These are phyloP conservation scores for Plasmopara viticola DNA, from an alignment of 352 stramenopile species.

Conservation along the genomic window DNA sequence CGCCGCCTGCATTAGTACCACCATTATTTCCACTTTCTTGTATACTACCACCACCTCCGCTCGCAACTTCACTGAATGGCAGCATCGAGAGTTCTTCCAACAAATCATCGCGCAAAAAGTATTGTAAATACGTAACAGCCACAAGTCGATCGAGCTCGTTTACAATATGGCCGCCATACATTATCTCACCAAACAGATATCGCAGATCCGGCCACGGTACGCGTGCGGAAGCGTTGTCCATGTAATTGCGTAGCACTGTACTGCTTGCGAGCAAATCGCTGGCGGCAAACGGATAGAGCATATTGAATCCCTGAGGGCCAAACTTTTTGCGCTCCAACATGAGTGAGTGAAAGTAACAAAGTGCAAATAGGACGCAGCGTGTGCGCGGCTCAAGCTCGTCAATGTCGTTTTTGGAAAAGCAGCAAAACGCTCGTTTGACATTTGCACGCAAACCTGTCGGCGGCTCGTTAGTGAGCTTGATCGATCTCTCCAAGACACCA, in stretches of 20 bases:
- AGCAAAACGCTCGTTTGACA: conserved; percentile 81
- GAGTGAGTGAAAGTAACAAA: conserved; percentile 91
- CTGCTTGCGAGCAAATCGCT: conserved; percentile 82
- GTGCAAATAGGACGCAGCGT: conserved; percentile 82
- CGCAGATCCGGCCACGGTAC: conserved; percentile 88
- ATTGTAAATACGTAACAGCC: conserved; percentile 74
- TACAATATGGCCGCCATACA: conserved; percentile 86
- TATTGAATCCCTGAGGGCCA: conserved; percentile 86
- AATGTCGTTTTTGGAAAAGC: conserved; percentile 63
- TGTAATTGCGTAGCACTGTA: conserved; percentile 87
- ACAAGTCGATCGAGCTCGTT: conserved; percentile 82
- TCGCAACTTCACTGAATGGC: conserved; percentile 68
- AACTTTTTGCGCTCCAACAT: conserved; percentile 92
- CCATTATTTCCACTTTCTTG: conserved; percentile 19
- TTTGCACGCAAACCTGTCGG: conserved; percentile 85
- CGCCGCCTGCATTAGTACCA: conserved; percentile 17
- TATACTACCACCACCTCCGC: conserved; percentile 16
- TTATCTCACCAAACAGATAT: conserved; percentile 86
- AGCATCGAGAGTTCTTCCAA: conserved; percentile 88
- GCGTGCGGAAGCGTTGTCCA: conserved; percentile 84
- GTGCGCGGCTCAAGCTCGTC: conserved; percentile 83
- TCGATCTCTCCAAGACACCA: conserved; percentile 81
- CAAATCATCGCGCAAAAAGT: conserved; percentile 85
- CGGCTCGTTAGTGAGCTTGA: conserved; percentile 88
- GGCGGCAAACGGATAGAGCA: conserved; percentile 85